Base-by-base conservation (phyloP, 2,329 filamentous ascomycete genomes). In the Alternaria novae-zelandiae region DNA sequence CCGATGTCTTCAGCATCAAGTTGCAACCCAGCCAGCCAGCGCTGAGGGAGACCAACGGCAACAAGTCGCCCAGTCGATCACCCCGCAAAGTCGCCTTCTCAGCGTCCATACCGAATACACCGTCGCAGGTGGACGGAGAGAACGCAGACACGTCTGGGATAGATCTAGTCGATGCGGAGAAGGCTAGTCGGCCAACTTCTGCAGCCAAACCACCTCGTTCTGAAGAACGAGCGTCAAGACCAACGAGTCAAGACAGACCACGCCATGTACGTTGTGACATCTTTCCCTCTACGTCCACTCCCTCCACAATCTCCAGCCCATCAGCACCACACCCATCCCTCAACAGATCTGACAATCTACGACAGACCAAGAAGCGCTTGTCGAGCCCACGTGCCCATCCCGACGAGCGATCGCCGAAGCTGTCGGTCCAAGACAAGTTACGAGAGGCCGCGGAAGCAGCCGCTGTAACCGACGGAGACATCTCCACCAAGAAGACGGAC, bases 391-490 rank as follows among this genome's bases (percentile, higher is more conserved):
- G 72, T 54, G 69, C 74, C 15, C 79, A 81, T 55, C 74, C 73
- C 32, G 79, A 79, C 12, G 79, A 79, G 67, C 76, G 71, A 57
- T 81, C 68, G 58, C 78, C 73, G 43, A 83, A 78, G 70, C 67
- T 83, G 59, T 83, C 81, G 4, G 78, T 84, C 54, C 77, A 82
- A 60, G 82, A 85, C 60, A 85, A 85, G 70, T 78, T 85, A 56
- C 80, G 76, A 54, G 79, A 77, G 49, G 83, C 68, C 41, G 83
- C 83, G 43, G 82, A 82, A 70, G 78, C 80, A 64, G 82, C 80
- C 59, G 80, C 79, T 59, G 72, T 71, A 50, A 26, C 56, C 49
- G 60, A 59, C 28, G 25, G 25, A 23, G 41, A 55, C 26, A 64
- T 50, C 41, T 55, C 62, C 56, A 50, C 56, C 30, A 43, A 13